Base-by-base conservation (phyloP, 2,329 filamentous ascomycete genomes). In the Calcarisporium arbuscula region DNA sequence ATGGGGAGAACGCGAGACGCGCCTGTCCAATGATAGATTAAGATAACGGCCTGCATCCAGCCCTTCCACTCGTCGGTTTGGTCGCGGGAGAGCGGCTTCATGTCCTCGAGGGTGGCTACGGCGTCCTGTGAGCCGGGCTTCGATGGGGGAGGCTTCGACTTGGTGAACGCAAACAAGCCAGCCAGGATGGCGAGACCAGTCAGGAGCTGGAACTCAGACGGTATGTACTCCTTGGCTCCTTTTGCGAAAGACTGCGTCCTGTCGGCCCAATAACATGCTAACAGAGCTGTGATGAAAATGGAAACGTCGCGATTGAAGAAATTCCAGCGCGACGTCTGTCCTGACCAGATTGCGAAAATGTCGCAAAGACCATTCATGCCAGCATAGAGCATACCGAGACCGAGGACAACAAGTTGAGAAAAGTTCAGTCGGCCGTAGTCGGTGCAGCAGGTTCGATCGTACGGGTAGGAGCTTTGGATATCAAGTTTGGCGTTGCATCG, bases 11-110 rank as follows among this genome's bases (percentile, higher is more conserved):
- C 49, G 40, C 61, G 60, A 6, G 67, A 72, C 6, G 67, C 70
- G 15, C 70, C 65, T 21, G 73, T 72, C 51, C 75, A 80, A 40
- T 77, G 70, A 46, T 77, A 80, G 10, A 75, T 56, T 5, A 67
- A 46, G 30, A 68, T 57, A 14, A 67, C 53, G 11, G 65, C 62
- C 43, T 80, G 76, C 72, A 82, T 77, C 64, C 74, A 72, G 3
- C 79, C 79, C 56, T 80, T 82, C 68, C 76, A 79, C 50, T 82
- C 79, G 41, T 80, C 68, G 0, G 72, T 74, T 44, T 80, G 73
- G 29, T 69, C 61, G 32, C 76, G 64, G 1, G 69, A 52, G 8
- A 51, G 42, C 5, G 47, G 43, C 16, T 47, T 46, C 5, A 36
- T 39, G 27, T 47, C 52, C 10, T 50, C 40, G 9, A 35, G 30